Evolutionary conservation across 1,139 yeast genomes (phyloP).

Genomic region (Geotrichum histeridarum): DNA sequence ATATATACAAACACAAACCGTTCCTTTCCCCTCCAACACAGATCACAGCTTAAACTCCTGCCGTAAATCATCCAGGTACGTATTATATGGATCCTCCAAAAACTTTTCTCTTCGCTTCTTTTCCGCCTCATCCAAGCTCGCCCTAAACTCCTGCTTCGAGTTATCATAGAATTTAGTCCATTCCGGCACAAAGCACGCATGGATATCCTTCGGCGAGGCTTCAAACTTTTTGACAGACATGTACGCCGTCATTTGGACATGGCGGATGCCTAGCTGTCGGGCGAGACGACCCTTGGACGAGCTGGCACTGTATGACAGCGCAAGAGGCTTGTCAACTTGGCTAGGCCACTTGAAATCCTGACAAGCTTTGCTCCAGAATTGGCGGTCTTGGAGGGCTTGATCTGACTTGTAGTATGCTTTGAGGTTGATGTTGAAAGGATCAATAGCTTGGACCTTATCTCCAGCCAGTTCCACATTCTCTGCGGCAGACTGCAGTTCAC

Average conservation of each 20-base stretch:
- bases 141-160: slow-evolving; percentile 4
- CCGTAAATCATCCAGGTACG: slow-evolving; percentile 9
- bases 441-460: not conserved
- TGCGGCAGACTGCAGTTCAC: too few species aligned
- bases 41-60: slow-evolving; percentile 5
- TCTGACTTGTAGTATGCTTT: not conserved
- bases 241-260: not conserved
- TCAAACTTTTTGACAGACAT: slow-evolving; percentile 1
- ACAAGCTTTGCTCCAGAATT: slow-evolving; percentile 8
- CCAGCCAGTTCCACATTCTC: too few species aligned
- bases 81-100: slow-evolving; percentile 4
- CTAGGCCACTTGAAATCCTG: slow-evolving; percentile 12
- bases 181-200: slow-evolving; percentile 4
- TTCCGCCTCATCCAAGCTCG: slow-evolving; percentile 4
- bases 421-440: slow-evolving; percentile 11
- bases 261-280: slow-evolving; percentile 1
- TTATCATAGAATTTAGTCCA: slow-evolving; percentile 9
- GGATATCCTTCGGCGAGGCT: slow-evolving; percentile 7
- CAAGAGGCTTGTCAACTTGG: not conserved
- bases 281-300: not conserved
- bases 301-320: slow-evolving; percentile 1
- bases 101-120: not conserved
- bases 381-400: not conserved
- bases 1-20: not conserved
- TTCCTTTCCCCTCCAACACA: not conserved